phyloP scores from a whole-genome alignment of 2,329 filamentous ascomycete species.

The Ophiostoma sp. region DNA sequence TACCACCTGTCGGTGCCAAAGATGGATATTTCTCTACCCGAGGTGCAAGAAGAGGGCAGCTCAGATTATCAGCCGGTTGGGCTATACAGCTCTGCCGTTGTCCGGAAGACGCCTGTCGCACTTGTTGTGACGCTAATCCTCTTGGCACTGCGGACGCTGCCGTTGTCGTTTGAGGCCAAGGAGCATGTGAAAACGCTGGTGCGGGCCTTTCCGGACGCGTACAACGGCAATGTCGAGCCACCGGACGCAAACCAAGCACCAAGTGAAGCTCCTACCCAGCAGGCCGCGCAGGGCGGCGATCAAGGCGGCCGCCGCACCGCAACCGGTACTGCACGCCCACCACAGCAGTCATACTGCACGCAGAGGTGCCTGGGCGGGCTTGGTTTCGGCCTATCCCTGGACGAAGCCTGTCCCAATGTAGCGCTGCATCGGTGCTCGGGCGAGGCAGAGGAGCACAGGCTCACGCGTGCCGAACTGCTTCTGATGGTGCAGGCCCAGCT shows the following conservation, averaged over 20 bases:
- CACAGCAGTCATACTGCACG: neutral
- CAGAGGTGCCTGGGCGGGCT: neutral
- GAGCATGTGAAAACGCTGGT: neutral
- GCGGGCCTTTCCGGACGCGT: neutral
- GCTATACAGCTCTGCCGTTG: neutral
- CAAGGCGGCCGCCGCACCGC: too few species aligned
- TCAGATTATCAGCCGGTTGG: neutral
- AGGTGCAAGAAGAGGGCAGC: neutral
- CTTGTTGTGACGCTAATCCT: neutral
- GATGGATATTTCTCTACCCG: neutral
- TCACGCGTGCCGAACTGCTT: neutral
- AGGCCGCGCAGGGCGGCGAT: neutral
- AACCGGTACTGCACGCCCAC: neutral
- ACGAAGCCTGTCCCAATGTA: neutral
- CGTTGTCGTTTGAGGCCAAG: neutral
- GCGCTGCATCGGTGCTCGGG: neutral
- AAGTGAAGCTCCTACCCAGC: too few species aligned
- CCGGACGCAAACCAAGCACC: neutral
- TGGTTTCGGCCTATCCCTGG: neutral
- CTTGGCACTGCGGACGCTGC: neutral
- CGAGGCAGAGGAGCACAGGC: neutral
- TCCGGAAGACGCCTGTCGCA: neutral
- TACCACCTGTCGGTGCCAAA: neutral
- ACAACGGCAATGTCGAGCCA: neutral
- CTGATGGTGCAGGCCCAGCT: neutral